These are phyloP conservation scores for Nicotiana paniculata DNA, from an alignment of 257 asterid species.

Conservation along the genomic window DNA sequence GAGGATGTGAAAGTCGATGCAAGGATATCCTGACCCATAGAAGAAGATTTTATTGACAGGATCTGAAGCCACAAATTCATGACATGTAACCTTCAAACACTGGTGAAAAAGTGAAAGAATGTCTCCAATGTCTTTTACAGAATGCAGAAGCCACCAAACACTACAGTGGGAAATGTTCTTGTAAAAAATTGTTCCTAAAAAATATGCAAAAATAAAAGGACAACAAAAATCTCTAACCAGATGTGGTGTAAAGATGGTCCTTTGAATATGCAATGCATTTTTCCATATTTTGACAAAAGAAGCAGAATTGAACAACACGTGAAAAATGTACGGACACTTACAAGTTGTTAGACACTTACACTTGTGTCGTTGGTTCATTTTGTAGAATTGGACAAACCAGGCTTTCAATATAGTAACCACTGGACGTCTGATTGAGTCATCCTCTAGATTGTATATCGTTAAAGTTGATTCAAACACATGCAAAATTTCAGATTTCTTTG, in stretches of 20 bases:
- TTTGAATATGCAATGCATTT: neutral
- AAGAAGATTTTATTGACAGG: neutral
- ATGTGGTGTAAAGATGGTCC: neutral
- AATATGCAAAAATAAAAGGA: neutral
- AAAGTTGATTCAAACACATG: constrained; percentile 19
- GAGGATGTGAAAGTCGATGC: neutral
- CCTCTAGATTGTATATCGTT: constrained; percentile 26
- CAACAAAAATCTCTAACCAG: neutral
- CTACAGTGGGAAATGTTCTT: neutral
- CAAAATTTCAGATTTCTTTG: constrained; percentile 29
- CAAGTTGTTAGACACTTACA: no score
- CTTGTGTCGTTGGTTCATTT: neutral
- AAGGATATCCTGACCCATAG: no score
- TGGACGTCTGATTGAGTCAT: constrained; percentile 23
- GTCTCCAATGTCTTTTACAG: no score
- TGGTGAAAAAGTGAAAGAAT: no score
- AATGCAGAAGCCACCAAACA: neutral
- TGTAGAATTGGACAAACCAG: constrained; percentile 20
- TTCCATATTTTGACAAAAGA: neutral
- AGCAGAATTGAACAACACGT: neutral
- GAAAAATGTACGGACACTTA: neutral
- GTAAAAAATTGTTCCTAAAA: neutral
- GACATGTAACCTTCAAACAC: no score
- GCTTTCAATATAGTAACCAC: constrained; percentile 34
- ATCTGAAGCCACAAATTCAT: no score